These are phyloP conservation scores for Monosporozyma servazzii DNA, from an alignment of 805 yeast species.

Conservation along the genomic window DNA sequence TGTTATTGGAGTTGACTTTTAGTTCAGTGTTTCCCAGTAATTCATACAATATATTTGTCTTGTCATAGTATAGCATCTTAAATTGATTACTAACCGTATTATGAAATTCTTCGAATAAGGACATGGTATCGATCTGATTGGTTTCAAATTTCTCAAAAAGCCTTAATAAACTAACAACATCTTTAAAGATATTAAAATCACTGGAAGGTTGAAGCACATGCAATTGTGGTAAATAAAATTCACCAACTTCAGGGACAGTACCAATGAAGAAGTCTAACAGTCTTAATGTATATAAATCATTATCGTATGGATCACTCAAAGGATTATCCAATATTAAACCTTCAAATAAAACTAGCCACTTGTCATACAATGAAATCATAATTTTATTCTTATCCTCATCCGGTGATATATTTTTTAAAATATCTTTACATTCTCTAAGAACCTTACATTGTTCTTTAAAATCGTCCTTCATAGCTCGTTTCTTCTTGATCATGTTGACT, in stretches of 20 bases:
- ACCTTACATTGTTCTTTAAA: conserved; percentile 15
- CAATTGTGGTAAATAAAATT: conserved; percentile 26
- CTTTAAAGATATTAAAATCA: conserved; percentile 5
- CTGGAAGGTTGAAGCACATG: conserved; percentile 3
- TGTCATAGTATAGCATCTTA: conserved; percentile 23
- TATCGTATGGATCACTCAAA: conserved; percentile 20
- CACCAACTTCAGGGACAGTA: conserved; percentile 25
- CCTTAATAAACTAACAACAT: conserved; percentile 12
- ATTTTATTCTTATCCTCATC: conserved; percentile 6
- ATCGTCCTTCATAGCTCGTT: conserved; percentile 14
- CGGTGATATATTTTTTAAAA: conserved; percentile 9
- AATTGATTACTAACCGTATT: conserved; percentile 18
- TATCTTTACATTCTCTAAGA: conserved; percentile 15
- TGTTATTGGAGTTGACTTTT: not conserved
- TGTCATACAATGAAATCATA: conserved; percentile 14
- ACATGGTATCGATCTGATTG: conserved; percentile 17
- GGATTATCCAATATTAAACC: conserved; percentile 23
- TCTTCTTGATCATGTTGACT: conserved; percentile 17
- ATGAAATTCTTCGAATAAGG: conserved; percentile 18
- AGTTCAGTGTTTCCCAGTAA: not conserved
- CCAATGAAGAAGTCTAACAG: conserved; percentile 27
- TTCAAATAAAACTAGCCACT: conserved; percentile 21
- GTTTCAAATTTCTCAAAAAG: conserved; percentile 16
- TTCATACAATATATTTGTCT: conserved; percentile 11
- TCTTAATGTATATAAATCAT: conserved; percentile 22